Conservation (phyloP, 208 protist genomes). For the Trypanosoma brucei region DNA sequence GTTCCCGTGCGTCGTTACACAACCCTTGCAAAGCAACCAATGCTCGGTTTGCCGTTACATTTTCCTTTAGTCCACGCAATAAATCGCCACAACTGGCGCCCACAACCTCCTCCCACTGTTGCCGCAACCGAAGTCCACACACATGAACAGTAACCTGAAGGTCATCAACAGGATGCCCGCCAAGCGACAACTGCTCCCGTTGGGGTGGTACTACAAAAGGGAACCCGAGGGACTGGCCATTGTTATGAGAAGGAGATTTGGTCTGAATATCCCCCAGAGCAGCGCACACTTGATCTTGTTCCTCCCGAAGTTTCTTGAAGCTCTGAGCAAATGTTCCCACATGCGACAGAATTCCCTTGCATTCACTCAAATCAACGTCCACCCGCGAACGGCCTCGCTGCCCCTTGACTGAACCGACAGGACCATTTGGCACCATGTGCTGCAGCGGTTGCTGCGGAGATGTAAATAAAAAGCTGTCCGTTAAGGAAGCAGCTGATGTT, state of each 20-base stretch:
- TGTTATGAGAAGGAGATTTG: background rate
- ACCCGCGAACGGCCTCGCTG: constrained; percentile 12
- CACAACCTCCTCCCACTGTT: background rate
- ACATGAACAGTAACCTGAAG: background rate
- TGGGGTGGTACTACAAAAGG: background rate
- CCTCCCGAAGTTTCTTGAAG: constrained; percentile 17
- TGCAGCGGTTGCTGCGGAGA: constrained; percentile 1
- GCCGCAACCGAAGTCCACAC: constrained; percentile 16
- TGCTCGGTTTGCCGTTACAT: background rate
- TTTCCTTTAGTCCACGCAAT: background rate
- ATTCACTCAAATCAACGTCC: constrained; percentile 17
- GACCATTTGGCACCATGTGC: background rate
- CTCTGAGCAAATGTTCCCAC: constrained; percentile 9
- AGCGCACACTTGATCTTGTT: background rate
- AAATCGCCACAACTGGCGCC: background rate
- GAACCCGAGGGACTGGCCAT: background rate
- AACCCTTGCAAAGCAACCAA: constrained; percentile 18
- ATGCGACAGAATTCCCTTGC: constrained; percentile 5
- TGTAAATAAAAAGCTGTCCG: constrained; percentile 6
- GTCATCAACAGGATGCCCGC: background rate
- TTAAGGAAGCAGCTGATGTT: background rate
- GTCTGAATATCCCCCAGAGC: constrained; percentile 1
- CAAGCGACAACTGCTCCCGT: background rate
- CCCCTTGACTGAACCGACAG: background rate
- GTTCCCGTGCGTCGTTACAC: constrained; percentile 28